Percentiles rank a stretch among this genome's conserved stretches.
Evolutionary conservation across 225 moss, liverwort and hornwort species (phyloP).

Genomic region (Bryoerythrophyllum caledonicum): DNA sequence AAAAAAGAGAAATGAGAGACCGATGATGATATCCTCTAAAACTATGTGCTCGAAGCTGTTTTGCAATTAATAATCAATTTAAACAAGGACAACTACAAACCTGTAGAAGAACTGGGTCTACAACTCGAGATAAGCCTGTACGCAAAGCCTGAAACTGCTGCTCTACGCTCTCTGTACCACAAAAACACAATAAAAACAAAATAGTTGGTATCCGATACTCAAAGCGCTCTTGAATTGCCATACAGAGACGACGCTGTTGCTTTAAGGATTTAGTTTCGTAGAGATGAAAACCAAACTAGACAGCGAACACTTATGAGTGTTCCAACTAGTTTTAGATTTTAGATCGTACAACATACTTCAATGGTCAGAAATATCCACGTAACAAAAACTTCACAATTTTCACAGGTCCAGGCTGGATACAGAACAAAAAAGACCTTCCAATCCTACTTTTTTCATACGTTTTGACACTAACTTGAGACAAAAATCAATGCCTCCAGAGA

Average conservation of each 20-base stretch:
- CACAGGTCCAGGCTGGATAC: not conserved
- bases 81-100: slow-evolving; percentile 33
- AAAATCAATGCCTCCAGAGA: not conserved
- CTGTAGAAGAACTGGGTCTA: slow-evolving; percentile 88
- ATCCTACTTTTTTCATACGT: slow-evolving; percentile 1
- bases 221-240: slow-evolving; percentile 10
- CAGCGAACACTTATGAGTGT: slow-evolving; percentile 4
- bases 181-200: slow-evolving; percentile 13
- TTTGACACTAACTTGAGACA: not conserved
- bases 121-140: slow-evolving; percentile 84
- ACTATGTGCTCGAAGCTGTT: not conserved
- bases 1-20: not conserved
- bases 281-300: slow-evolving; percentile 2
- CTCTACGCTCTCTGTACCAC: slow-evolving; percentile 90
- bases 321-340: not conserved
- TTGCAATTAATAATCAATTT: not conserved
- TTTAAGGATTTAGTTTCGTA: not conserved
- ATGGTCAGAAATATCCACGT: slow-evolving; percentile 3
- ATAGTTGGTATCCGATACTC: slow-evolving; percentile 10
- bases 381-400: not conserved
- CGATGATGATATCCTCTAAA: not conserved
- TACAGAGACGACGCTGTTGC: not conserved
- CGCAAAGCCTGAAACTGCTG: slow-evolving; percentile 89
- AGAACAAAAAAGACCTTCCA: not conserved
- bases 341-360: not conserved